These are phyloP conservation scores for Trichoderma guizhouense DNA, from an alignment of 2,329 filamentous ascomycete genomes.

Conservation along the genomic window DNA sequence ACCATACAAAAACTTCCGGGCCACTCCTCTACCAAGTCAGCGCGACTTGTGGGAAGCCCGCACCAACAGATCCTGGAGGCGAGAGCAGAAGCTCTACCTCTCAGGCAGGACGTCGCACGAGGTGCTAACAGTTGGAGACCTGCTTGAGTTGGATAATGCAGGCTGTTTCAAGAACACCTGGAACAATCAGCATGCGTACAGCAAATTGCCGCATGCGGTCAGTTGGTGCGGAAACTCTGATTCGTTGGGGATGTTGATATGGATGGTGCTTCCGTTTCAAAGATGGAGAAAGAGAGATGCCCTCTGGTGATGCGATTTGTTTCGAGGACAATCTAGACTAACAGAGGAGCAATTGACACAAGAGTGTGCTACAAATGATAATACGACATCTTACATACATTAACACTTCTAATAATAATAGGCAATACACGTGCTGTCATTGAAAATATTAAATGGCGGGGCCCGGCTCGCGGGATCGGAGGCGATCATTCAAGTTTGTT, in stretches of 20 bases:
- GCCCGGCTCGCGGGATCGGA: background rate
- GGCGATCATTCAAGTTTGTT: background rate
- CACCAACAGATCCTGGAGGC: constrained; percentile 2
- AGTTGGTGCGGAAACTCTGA: constrained; percentile 6
- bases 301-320: background rate
- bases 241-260: constrained; percentile 1
- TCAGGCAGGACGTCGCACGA: background rate
- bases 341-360: too few species aligned
- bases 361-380: background rate
- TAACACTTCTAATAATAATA: too few species aligned
- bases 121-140: background rate
- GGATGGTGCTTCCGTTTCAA: constrained; percentile 6
- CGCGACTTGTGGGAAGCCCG: constrained; percentile 2
- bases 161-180: constrained; percentile 1
- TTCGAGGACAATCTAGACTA: background rate
- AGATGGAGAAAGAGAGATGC: background rate
- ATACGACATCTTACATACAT: too few species aligned
- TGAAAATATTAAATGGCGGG: too few species aligned
- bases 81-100: constrained; percentile 1
- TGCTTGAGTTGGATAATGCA: background rate
- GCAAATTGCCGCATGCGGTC: background rate
- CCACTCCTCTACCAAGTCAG: background rate
- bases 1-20: constrained; percentile 2
- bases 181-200: background rate
- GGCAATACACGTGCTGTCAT: too few species aligned